Evolutionary conservation across 768 basidiomycete genomes (phyloP), one percentile per base, ranked within the genome.

Genomic region (Mycena leptocephala): DNA sequence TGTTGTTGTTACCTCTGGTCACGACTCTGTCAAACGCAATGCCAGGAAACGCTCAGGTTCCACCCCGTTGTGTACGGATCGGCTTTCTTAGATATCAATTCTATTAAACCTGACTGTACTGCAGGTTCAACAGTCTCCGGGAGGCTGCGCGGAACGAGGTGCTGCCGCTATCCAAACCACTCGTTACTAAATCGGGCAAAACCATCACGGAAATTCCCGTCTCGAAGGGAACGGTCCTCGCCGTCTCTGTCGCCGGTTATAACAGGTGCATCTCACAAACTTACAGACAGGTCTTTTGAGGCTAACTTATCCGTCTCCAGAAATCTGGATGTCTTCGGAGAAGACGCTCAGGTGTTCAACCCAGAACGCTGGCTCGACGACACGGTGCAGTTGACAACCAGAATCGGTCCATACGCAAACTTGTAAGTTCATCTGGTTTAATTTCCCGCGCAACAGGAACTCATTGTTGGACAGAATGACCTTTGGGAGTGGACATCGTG

Each of bases 151-250:
- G 84, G 30, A 92, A 95, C 75, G 90, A 92, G 71, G 79, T 92
- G 35, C 79, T 95, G 28, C 92, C 94, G 0, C 87, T 95, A 37
- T 89, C 91, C 10, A 87, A 83, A 67, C 91, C 92, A 1, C 87
- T 93, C 62, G 83, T 76, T 67, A 89, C 88, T 3, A 84, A 83
- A 28, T 86, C 86, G 1, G 92, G 92, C 9, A 83, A 88, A 69
- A 68, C 84, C 13, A 80, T 90, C 55, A 81, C 78, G 16, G 85
- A 90, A 67, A 64, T 93, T 10, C 86, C 88, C 3, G 83, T 93
- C 24, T 87, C 89, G 0, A 88, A 90, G 74, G 90, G 89, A 7
- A 88, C 86, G 39, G 88, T 88, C 62, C 82, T 93, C 16, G 84
- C 91, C 35, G 30, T n/a, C n/a, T n/a, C n/a, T n/a, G n/a, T n/a